Evolutionary conservation across 2,329 filamentous ascomycete genomes (phyloP), one percentile per base, ranked within the genome.

Genomic region (Diaporthe sp.): DNA sequence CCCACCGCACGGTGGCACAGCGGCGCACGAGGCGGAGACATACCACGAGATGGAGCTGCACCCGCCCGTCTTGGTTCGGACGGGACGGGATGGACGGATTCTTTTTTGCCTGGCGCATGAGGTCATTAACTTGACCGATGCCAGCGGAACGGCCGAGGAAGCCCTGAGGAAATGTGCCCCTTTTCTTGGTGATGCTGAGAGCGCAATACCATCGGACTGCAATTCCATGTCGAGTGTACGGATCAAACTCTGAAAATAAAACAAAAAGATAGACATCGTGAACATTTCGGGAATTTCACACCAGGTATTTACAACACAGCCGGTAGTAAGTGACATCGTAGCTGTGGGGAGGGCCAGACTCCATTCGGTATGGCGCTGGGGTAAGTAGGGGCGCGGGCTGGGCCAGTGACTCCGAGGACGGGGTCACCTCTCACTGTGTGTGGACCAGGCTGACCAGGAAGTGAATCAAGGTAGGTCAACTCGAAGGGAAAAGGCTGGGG

Each of bases 11-110:
- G 19, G 65, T 55, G n/a, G 19, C 34, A 70, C 65, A 22, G 34
- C 65, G 49, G 65, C 65, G 49, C 65, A 55, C 65, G 65, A 70
- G 49, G 65, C 65, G 65, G 65, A 70, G 65, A 70, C 67, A 57
- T 53, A 39, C 67, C 73, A 75, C 65, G 73, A 72, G 73, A 55
- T 71, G 53, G 73, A 51, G 31, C 31, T 72, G 73, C 67, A 72
- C 28, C 46, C 44, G 57, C 46, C 73, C 73, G 73, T 53, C 28
- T 49, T 34, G 44, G 57, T 28, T 46, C 17, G 60, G 34, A 55
- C 67, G 71, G 61, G 61, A 49, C 42, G 61, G 61, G 60, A 61
- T 46, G 53, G 31, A n/a, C 65, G 65, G 65, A 15, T 73, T 25
- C n/a, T 53, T 39, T n/a, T 70, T 19, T 2, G 4, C 44, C 44